phyloP scores from a whole-genome alignment of 176 grass and related monocot species.

The Cenchrus americanus region DNA sequence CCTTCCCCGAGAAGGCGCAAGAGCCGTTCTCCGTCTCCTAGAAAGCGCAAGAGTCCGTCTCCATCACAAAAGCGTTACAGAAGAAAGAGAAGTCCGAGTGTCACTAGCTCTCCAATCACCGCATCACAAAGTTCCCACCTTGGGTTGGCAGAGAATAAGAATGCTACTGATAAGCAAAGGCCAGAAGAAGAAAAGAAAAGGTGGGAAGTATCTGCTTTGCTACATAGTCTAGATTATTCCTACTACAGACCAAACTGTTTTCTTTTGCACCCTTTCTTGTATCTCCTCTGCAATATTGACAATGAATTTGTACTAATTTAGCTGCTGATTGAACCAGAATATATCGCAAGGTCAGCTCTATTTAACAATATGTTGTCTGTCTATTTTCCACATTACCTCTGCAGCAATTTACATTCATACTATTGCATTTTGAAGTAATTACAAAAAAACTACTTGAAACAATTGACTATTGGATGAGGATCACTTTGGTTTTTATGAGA shows the following conservation, averaged over 20 bases:
- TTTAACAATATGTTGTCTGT: slow-evolving; percentile 28
- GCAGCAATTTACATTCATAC: background rate
- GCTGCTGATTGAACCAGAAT: slow-evolving; percentile 40
- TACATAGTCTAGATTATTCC: slow-evolving; percentile 29
- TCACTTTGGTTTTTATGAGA: slow-evolving; percentile 5
- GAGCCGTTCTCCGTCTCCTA: slow-evolving; percentile 60
- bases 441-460: background rate
- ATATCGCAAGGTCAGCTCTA: slow-evolving; percentile 42
- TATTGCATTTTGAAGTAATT: slow-evolving; percentile 12
- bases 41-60: slow-evolving; percentile 61
- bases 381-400: background rate
- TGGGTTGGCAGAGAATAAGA: slow-evolving; percentile 59
- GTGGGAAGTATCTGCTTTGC: slow-evolving; percentile 67
- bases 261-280: background rate
- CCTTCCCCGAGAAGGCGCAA: slow-evolving; percentile 63
- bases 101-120: slow-evolving; percentile 44
- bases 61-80: slow-evolving; percentile 60
- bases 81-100: slow-evolving; percentile 77
- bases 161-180: slow-evolving; percentile 71
- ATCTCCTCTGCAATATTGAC: slow-evolving; percentile 3
- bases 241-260: slow-evolving; percentile 27
- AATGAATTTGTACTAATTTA: slow-evolving; percentile 41
- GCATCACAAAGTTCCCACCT: slow-evolving; percentile 54
- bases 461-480: background rate
- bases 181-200: slow-evolving; percentile 99